A percentile compares a stretch with the other conserved stretches of the same genome.
Conservation (phyloP, 1,284 basidiomycete genomes). For the Sanghuangporus weigelae region DNA sequence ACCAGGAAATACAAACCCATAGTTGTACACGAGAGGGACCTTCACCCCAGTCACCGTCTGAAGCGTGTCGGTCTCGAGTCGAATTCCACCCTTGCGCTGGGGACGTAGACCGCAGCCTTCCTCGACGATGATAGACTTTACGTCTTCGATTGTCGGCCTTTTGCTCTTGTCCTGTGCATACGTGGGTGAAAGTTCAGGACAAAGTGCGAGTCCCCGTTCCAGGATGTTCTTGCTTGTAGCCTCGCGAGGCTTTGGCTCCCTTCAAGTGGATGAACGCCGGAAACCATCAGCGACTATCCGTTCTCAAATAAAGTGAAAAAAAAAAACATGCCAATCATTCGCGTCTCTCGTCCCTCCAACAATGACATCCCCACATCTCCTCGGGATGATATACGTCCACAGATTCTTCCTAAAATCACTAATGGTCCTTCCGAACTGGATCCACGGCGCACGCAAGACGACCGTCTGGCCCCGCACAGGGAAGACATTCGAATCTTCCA, state of each 20-base stretch:
- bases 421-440: constrained; percentile 55
- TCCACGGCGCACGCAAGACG: constrained; percentile 44
- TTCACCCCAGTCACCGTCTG: constrained; percentile 20
- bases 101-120: constrained; percentile 56
- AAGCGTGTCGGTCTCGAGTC: constrained; percentile 34
- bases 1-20: constrained; percentile 33
- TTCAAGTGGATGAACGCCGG: constrained; percentile 19
- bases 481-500: constrained; percentile 42
- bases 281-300: too few relatives aligned
- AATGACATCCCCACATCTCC: constrained; percentile 61
- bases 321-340: constrained; percentile 53
- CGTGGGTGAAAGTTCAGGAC: constrained; percentile 59
- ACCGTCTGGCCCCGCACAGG: constrained; percentile 52
- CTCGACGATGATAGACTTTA: constrained; percentile 57
- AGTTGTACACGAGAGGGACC: constrained; percentile 40
- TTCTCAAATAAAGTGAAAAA: not conserved
- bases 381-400: constrained; percentile 69
- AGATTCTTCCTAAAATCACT: constrained; percentile 39
- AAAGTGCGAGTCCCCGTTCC: constrained; percentile 47
- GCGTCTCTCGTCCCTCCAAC: constrained; percentile 58
- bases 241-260: constrained; percentile 52
- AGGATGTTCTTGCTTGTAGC: constrained; percentile 61
- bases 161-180: constrained; percentile 33
- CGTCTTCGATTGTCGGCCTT: constrained; percentile 49
- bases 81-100: constrained; percentile 40